Conservation (phyloP, 2,329 filamentous ascomycete genomes). For the Aspergillus clavatus region DNA sequence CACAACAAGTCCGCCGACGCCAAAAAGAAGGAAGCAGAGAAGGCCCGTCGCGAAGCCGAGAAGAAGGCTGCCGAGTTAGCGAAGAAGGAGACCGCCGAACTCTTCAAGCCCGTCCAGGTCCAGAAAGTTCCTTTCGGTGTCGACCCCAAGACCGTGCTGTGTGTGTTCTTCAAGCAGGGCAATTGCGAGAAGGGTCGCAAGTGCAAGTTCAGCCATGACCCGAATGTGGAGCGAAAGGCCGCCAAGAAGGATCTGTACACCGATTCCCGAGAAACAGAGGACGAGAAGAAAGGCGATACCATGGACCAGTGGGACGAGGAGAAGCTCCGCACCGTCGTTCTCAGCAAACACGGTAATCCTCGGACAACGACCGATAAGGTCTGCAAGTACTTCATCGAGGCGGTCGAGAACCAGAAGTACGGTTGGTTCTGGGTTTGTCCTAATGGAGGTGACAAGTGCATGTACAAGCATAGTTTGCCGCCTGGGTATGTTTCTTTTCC, state of each 20-base stretch:
- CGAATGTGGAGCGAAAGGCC: conserved; percentile 81
- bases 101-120: conserved; percentile 90
- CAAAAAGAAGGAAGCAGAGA: conserved; percentile 70
- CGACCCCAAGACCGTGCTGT: conserved; percentile 94
- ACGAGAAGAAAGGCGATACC: conserved; percentile 77
- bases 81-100: conserved; percentile 69
- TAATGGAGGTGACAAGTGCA: conserved; percentile 95
- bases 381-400: conserved; percentile 97
- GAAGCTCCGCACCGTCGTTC: conserved; percentile 81
- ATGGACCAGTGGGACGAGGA: conserved; percentile 98
- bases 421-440: conserved; percentile 99
- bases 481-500: conserved; percentile 66
- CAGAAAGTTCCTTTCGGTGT: conserved; percentile 98
- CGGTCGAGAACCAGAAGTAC: conserved; percentile 97
- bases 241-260: conserved; percentile 90
- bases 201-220: conserved; percentile 96
- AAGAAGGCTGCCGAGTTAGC: conserved; percentile 87
- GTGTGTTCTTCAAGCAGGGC: conserved; percentile 95
- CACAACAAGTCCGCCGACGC: conserved; percentile 76
- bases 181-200: conserved; percentile 95
- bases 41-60: conserved; percentile 68
- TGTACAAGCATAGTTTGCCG: conserved; percentile 93
- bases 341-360: conserved; percentile 97
- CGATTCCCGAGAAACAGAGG: conserved; percentile 69
- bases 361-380: conserved; percentile 95